Evolutionary conservation across 2,329 filamentous ascomycete species (phyloP), one percentile per base, ranked within the genome.

Genomic region (Microdochium trichocladiopsis): DNA sequence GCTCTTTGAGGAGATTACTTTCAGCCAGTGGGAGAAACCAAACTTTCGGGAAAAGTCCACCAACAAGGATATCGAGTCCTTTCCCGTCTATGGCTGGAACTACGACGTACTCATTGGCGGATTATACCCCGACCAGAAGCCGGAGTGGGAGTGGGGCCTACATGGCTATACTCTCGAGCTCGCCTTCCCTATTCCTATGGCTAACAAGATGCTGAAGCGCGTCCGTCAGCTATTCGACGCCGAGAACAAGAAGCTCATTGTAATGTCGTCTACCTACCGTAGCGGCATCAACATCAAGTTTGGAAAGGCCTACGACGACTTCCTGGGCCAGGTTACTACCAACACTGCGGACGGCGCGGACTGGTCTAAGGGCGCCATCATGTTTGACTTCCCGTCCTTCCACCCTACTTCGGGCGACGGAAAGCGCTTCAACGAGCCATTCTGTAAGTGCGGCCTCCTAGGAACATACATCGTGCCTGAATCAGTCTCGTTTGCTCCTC

Each of bases 251-350:
- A 71, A 71, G 56, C 64, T 69, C n/a, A 69, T 67, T 16, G 60
- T 70, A 55, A 77, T 79, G 74, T 73, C 75, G 2, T 67, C 71
- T 37, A 78, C 76, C 6, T 78, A 78, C 56, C 69, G 76, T 33
- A 75, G 71, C 53, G 76, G 76, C 22, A 76, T 78, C 55, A 78
- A 78, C 60, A 76, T 77, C 65, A 77, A 77, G 62, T 77, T 78
- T 52, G 75, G 75, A 37, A 72, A 69, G 60, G 58, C 75, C 0
- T 72, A 78, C 58, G 73, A 66, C 51, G 75, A 78, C 53, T 66
- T 78, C 23, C 61, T 79, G 8, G 75, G 75, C 14, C 76, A 78
- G 62, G 72, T 72, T 16, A 77, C 74, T 10, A 72, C 71, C 50
- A 69, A 70, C 56, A 78, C 75, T 8, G 66, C 67, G 1, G 75